Base-by-base conservation (phyloP, 768 basidiomycete species). In the Phaffia tasmanica region DNA sequence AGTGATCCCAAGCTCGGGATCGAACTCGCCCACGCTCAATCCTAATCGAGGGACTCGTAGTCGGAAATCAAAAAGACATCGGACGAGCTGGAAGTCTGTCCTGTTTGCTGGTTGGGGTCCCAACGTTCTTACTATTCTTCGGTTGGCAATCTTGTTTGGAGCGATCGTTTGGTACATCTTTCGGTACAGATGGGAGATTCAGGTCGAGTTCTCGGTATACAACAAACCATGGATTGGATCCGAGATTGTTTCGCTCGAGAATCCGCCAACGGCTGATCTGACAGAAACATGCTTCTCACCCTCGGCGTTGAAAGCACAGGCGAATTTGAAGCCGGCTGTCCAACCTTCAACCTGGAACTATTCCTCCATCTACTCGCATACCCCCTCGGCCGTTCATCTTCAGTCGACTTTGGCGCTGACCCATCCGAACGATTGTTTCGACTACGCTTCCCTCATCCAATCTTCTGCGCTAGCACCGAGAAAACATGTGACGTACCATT, bases 351-450 rank as follows among this genome's bases (percentile, higher is more conserved):
- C 56, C 27, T 57, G 56, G 56, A 57, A 57, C 56, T 57, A 57
- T 57, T 57, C 56, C 18, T 46, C 32, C 63, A 54, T 53, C 9
- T 2, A 23, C 9, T 42, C 54, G 25, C 63, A 64, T 23, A 27
- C 42, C 3, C 54, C 63, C 3, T 56, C 54, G 3, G 25, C 75
- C 68, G 84, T 83, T 46, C 85, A 87, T 69, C 81, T 95, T 14
- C 86, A 93, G 64, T 84, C 89, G 0, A 92, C 92, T 21, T 79
- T 89, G 70, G 79, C 84, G 2, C 80, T 97, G 80, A 81, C 82
- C 62, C 80, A 88, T 69, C 88, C 88, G 48, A 79, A 89, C 79
- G 88, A 91, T 74, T 98, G 94, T 77, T 97, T 93, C 74, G 85
- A 90, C 74, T 93, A 92, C 76, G 87, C 92, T 3, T 85, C 86